A percentile compares a stretch with the other conserved stretches of the same genome.
These are phyloP conservation scores for Aphanomyces euteiches DNA, from an alignment of 352 stramenopile species.

Conservation along the genomic window DNA sequence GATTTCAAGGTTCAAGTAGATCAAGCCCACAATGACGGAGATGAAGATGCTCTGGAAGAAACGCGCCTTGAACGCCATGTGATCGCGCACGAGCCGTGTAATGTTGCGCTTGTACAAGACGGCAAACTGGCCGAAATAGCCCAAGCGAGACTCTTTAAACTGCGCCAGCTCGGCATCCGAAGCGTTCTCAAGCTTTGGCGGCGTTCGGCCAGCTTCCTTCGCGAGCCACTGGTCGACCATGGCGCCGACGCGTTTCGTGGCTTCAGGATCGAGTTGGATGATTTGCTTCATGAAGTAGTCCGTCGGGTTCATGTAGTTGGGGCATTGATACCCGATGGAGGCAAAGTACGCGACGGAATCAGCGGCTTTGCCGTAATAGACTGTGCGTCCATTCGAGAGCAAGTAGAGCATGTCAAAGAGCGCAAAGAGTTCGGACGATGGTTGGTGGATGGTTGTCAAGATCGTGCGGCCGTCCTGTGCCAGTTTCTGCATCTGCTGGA, in stretches of 20 bases:
- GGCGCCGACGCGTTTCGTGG: conserved; percentile 32
- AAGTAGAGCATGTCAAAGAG: conserved; percentile 45
- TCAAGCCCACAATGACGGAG: conserved; percentile 28
- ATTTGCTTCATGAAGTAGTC: conserved; percentile 50
- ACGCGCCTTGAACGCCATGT: conserved; percentile 36
- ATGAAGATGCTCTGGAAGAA: conserved; percentile 35
- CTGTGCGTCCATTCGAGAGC: conserved; percentile 39
- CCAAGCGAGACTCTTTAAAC: conserved; percentile 19
- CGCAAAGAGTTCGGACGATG: conserved; percentile 49
- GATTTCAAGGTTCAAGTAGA: conserved; percentile 24
- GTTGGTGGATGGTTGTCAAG: conserved; percentile 81
- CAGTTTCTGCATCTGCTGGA: conserved; percentile 45
- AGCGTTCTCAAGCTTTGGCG: background rate
- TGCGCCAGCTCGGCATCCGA: background rate
- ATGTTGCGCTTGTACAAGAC: conserved; percentile 32
- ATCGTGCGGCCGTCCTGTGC: conserved; percentile 73
- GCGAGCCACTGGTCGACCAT: conserved; percentile 33
- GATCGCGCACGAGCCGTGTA: conserved; percentile 34
- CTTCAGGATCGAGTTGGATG: conserved; percentile 37
- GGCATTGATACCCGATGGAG: conserved; percentile 36
- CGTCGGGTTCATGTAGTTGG: conserved; percentile 43
- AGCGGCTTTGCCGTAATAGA: conserved; percentile 42
- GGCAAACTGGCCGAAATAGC: conserved; percentile 11
- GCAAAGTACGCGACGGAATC: conserved; percentile 42
- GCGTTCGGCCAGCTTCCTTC: background rate